These are phyloP conservation scores for Coniochaeta sp. DNA, from an alignment of 2,329 filamentous ascomycete species.

Conservation along the genomic window DNA sequence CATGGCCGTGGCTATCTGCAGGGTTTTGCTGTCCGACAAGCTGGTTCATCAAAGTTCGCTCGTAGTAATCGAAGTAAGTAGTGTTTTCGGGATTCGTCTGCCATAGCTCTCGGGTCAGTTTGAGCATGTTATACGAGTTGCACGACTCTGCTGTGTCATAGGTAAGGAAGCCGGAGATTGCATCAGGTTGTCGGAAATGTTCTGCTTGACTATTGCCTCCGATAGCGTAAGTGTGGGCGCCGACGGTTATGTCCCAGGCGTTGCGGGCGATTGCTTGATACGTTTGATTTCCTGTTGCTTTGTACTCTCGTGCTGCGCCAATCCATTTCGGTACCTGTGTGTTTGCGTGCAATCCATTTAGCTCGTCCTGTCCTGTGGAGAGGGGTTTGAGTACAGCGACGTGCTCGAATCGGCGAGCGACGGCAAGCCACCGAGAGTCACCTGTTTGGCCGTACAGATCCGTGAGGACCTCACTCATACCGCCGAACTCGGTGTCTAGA, in stretches of 20 bases:
- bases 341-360: slow-evolving; percentile 43
- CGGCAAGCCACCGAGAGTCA: slow-evolving; percentile 35
- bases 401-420: slow-evolving; percentile 42
- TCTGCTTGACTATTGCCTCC: slow-evolving; percentile 46
- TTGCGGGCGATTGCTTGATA: slow-evolving; percentile 42
- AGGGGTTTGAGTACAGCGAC: slow-evolving; percentile 37
- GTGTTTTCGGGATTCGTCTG: slow-evolving; percentile 28
- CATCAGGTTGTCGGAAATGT: slow-evolving; percentile 39
- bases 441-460: slow-evolving; percentile 38
- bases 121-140: slow-evolving; percentile 51
- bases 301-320: slow-evolving; percentile 38
- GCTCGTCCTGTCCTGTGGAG: slow-evolving; percentile 32
- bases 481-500: slow-evolving; percentile 41
- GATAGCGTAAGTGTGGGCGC: slow-evolving; percentile 42
- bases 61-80: slow-evolving; percentile 45
- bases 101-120: slow-evolving; percentile 44
- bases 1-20: slow-evolving; percentile 33
- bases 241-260: slow-evolving; percentile 38
- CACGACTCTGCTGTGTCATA: slow-evolving; percentile 42
- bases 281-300: slow-evolving; percentile 32
- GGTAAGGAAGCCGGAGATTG: slow-evolving; percentile 33
- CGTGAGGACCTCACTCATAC: slow-evolving; percentile 44
- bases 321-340: slow-evolving; percentile 48
- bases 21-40: slow-evolving; percentile 41
- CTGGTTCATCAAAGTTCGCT: slow-evolving; percentile 41